phyloP scores from a whole-genome alignment of 2,329 filamentous ascomycete genomes.

The Ceratocystis variospora region DNA sequence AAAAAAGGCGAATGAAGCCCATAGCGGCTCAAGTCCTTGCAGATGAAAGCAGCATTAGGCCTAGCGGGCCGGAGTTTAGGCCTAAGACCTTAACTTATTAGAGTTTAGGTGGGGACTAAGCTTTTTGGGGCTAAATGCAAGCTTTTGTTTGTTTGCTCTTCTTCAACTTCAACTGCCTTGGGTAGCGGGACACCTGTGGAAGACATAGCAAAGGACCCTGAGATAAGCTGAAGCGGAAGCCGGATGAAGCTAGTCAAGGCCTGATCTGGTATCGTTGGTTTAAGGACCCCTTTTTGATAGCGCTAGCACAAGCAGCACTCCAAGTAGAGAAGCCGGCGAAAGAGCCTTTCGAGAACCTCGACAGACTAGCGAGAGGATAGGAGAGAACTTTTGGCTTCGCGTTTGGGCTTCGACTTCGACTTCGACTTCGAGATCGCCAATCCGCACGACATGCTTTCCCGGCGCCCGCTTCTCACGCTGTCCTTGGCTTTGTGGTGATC shows the following conservation, averaged over 20 bases:
- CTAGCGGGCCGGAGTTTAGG: background rate
- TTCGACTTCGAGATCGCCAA: slow-evolving; percentile 2
- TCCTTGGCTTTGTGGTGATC: background rate
- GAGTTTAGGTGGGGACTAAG: background rate
- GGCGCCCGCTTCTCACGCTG: background rate
- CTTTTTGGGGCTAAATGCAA: background rate
- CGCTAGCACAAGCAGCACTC: too few relatives aligned
- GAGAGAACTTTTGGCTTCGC: too few relatives aligned
- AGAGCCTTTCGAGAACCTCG: too few relatives aligned
- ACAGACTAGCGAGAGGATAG: too few relatives aligned
- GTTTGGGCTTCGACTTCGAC: background rate
- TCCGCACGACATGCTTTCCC: background rate
- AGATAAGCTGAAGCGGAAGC: background rate
- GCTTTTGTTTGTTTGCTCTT: background rate
- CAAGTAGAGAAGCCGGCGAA: too few relatives aligned
- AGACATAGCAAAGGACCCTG: background rate
- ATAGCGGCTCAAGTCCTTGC: slow-evolving; percentile 3
- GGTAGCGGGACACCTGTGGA: background rate
- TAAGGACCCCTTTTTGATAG: background rate
- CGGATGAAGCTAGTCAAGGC: background rate
- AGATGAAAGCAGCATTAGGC: background rate
- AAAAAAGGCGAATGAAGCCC: background rate
- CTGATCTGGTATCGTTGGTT: background rate
- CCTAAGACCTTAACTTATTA: background rate
- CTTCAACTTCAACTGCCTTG: background rate